Evolutionary conservation across 768 basidiomycete genomes (phyloP), one percentile per base, ranked within the genome.

Genomic region (Podaxis mareebaensis): DNA sequence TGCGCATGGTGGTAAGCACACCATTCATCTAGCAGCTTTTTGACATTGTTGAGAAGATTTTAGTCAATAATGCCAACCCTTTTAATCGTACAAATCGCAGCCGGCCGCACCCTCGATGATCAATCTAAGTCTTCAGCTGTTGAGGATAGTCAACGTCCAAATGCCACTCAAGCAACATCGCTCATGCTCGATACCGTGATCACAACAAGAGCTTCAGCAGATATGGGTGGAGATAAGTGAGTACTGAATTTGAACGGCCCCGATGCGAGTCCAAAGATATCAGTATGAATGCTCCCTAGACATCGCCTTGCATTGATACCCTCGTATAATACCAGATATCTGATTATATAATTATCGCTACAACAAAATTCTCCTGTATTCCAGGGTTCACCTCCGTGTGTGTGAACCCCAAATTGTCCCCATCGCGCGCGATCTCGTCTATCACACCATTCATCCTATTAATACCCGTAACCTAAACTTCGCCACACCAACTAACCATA

Each of bases 1-100:
- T 70, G 56, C 73, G 74, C 11, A 13, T 74, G 7, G 74, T 75
- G 60, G 75, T 73, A 30, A 65, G 74, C 36, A 22, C 28, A 15
- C 3, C 28, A 38, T 2, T 38, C 42, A 17, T 17, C n/a, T 24
- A 24, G 10, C 11, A 39, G 15, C 26, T n/a, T 52, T 11, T 8
- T 52, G 13, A 10, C 53, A 30, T 12, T 24, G 26, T 51, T 15
- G 44, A 39, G 58, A 4, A 53, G 10, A 30, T 53, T 26, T 3
- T 46, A 72, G 72, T 67, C 67, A 3, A 70, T 73, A 30, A 71
- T 70, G 65, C 72, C 72, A 10, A 70, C 72, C 12, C 63, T 71
- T 3, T 57, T 73, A 51, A 68, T 73, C 20, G 72, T 73, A 10
- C 71, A 72, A 61, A 63, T 73, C 22, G 72, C 70, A 11, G 58